Evolutionary conservation across 225 moss, liverwort and hornwort genomes (phyloP).

Genomic region (Physcomitrium patens): DNA sequence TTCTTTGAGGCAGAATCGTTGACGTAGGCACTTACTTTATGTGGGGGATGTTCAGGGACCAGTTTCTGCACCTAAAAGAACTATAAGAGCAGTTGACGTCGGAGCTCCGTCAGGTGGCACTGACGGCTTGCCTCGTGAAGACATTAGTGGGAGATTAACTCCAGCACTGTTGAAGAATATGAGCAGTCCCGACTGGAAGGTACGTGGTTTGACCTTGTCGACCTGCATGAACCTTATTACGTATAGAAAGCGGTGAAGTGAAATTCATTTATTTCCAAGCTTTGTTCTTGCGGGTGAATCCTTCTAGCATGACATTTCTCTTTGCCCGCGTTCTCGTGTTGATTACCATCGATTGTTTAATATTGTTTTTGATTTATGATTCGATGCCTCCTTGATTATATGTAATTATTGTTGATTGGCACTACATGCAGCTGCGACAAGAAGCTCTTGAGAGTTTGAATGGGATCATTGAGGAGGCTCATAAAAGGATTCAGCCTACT

Average conservation of each 20-base stretch:
- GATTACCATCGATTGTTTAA: neutral
- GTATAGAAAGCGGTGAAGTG: neutral
- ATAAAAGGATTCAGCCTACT: constrained; percentile 67
- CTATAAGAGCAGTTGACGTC: constrained; percentile 47
- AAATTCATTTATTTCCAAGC: too few relatives aligned
- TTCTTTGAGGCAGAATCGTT: neutral
- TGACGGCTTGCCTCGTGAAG: constrained; percentile 73
- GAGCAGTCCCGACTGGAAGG: constrained; percentile 78
- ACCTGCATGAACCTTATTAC: neutral
- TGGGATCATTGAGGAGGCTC: constrained; percentile 71
- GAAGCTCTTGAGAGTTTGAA: constrained; percentile 71
- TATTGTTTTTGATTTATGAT: neutral
- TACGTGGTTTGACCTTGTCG: neutral
- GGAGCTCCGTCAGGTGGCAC: constrained; percentile 41
- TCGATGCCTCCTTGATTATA: neutral
- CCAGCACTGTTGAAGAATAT: constrained; percentile 66
- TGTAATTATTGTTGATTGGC: constrained; percentile 3
- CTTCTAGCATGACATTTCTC: neutral
- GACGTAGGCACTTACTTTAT: neutral
- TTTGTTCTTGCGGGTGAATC: neutral
- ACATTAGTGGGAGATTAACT: constrained; percentile 73
- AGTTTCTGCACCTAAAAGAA: constrained; percentile 61
- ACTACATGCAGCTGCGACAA: constrained; percentile 52
- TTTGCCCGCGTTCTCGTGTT: neutral
- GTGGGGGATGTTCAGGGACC: constrained; percentile 43